phyloP scores from a whole-genome alignment of 345 rosid genomes.

The Bruguiera gymnorhiza region DNA sequence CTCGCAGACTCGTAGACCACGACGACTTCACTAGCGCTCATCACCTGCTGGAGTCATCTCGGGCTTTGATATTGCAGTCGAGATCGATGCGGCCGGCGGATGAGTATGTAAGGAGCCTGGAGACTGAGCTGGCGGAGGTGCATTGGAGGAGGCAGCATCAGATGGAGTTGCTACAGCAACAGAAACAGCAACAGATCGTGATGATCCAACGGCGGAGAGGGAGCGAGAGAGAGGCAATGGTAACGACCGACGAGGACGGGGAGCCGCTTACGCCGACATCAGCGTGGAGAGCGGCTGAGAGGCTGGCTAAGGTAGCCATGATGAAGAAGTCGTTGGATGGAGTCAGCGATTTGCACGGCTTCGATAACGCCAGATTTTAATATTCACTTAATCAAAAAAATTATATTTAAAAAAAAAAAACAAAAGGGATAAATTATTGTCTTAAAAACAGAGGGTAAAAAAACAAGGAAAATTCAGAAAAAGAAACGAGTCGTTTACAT shows the following conservation, averaged over 20 bases:
- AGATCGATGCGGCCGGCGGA: conserved; percentile 3
- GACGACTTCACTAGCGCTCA: conserved; percentile 23
- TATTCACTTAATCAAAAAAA: not conserved
- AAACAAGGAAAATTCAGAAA: not conserved
- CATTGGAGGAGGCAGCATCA: conserved; percentile 25
- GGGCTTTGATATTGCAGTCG: conserved; percentile 24
- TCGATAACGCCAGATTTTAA: conserved; percentile 34
- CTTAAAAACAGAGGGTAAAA: not conserved
- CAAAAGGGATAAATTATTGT: not conserved
- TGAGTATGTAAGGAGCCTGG: conserved; percentile 23
- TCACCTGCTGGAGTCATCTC: conserved; percentile 23
- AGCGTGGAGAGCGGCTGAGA: conserved; percentile 39
- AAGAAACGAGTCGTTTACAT: too few species aligned
- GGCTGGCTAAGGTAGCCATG: conserved; percentile 34
- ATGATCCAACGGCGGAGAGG: conserved; percentile 34
- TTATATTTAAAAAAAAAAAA: not conserved
- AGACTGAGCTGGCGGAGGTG: conserved; percentile 27
- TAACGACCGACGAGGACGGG: conserved; percentile 60
- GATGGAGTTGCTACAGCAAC: conserved; percentile 24
- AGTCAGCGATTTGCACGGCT: conserved; percentile 36
- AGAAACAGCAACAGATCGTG: conserved; percentile 5
- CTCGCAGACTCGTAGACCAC: conserved; percentile 21
- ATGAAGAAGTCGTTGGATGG: conserved; percentile 30
- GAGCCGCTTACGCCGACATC: conserved; percentile 32
- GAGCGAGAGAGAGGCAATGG: conserved; percentile 33